Percentiles rank a stretch among this genome's conserved stretches.
These are phyloP conservation scores for Candida ulmi DNA, from an alignment of 805 yeast species.

Conservation along the genomic window DNA sequence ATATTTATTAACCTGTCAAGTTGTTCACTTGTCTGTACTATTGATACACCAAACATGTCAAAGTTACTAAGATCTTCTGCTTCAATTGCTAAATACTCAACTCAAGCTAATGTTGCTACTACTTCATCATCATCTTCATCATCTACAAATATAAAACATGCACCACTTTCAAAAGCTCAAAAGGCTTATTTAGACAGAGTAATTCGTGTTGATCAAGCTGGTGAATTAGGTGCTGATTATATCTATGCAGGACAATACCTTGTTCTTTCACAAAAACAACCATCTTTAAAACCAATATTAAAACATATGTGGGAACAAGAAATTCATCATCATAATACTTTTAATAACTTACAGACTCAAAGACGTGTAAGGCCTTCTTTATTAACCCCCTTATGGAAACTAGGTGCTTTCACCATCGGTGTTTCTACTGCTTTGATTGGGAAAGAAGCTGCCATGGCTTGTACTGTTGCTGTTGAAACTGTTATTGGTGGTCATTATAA, in stretches of 20 bases:
- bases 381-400: slow-evolving; percentile 88
- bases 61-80: too few species aligned
- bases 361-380: slow-evolving; percentile 88
- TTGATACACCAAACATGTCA: too few species aligned
- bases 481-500: slow-evolving; percentile 97
- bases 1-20: too few species aligned
- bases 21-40: too few species aligned
- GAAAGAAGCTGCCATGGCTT: slow-evolving; percentile 98
- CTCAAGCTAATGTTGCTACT: too few species aligned
- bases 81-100: slow-evolving; percentile 2
- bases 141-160: not conserved
- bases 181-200: slow-evolving; percentile 66
- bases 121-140: too few species aligned
- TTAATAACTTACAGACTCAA: slow-evolving; percentile 67
- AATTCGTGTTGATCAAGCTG: slow-evolving; percentile 95
- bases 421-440: slow-evolving; percentile 80
- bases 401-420: slow-evolving; percentile 86
- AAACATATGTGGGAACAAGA: slow-evolving; percentile 99
- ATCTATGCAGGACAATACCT: slow-evolving; percentile 88
- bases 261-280: slow-evolving; percentile 64
- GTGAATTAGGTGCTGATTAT: slow-evolving; percentile 92
- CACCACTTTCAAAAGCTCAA: slow-evolving; percentile 43
- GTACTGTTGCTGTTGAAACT: slow-evolving; percentile 98
- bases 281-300: slow-evolving; percentile 71
- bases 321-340: slow-evolving; percentile 81